phyloP scores from a whole-genome alignment of 2,329 filamentous ascomycete genomes.

The Nothomitra cinnamomea region DNA sequence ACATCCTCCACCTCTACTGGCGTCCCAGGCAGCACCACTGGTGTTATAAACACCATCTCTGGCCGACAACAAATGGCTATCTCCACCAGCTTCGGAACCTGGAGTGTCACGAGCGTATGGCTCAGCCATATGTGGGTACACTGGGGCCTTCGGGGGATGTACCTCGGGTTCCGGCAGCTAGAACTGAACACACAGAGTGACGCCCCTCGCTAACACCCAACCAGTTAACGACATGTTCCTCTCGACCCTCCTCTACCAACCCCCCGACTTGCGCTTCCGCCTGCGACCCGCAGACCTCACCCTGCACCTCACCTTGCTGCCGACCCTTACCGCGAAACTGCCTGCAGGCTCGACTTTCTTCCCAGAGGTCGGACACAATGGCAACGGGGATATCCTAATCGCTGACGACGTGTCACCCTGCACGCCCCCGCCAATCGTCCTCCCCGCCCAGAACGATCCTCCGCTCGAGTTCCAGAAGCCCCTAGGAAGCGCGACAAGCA shows the following conservation, averaged over 20 bases:
- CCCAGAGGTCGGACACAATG: conserved; percentile 6
- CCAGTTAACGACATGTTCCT: conserved; percentile 7
- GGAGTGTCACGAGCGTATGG: conserved; percentile 3
- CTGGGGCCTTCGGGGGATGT: conserved; percentile 6
- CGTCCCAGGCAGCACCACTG: too few relatives aligned
- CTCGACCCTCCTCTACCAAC: conserved; percentile 3
- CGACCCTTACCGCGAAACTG: conserved; percentile 1
- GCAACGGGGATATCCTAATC: conserved; percentile 6
- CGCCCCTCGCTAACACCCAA: too few relatives aligned
- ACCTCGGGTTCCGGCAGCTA: conserved; percentile 4
- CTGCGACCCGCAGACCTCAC: conserved; percentile 5
- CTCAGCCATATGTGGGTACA: conserved; percentile 6
- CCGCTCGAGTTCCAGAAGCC: conserved; percentile 30
- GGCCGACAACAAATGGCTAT: conserved; percentile 7
- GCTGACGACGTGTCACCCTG: neutral
- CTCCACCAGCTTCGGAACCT: conserved; percentile 5
- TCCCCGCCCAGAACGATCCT: conserved; percentile 28
- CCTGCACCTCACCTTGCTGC: neutral
- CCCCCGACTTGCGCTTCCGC: neutral
- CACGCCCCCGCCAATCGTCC: conserved; percentile 26
- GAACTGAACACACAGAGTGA: conserved; percentile 3
- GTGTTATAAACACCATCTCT: conserved; percentile 6
- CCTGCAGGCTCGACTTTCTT: conserved; percentile 5
- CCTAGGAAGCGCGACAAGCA: conserved; percentile 30
- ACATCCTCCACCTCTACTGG: too few relatives aligned